Conservation (phyloP, 768 basidiomycete genomes). For the Pholiota microspora region DNA sequence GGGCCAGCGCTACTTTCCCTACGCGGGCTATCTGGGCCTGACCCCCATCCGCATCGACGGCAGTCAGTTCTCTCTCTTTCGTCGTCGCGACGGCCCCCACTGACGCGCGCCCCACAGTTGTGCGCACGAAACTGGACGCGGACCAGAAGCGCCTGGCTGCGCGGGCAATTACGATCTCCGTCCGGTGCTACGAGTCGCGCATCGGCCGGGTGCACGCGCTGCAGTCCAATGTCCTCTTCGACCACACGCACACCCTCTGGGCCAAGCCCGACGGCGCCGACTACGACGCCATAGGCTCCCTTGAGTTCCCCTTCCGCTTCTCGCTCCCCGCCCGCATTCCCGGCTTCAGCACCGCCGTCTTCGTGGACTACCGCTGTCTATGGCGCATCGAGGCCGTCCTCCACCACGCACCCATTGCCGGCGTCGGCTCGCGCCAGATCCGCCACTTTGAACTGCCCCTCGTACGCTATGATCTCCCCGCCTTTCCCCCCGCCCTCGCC, state of each 20-base stretch:
- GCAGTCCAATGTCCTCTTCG: slow-evolving; percentile 66
- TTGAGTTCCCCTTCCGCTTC: slow-evolving; percentile 72
- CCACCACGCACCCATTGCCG: slow-evolving; percentile 59
- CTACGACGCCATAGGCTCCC: slow-evolving; percentile 59
- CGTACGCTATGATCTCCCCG: slow-evolving; percentile 65
- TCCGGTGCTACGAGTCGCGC: slow-evolving; percentile 83
- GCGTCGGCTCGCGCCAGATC: slow-evolving; percentile 65
- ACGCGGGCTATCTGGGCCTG: slow-evolving; percentile 76
- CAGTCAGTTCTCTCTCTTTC: slow-evolving; percentile 39
- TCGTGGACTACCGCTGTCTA: slow-evolving; percentile 74
- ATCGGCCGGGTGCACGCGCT: slow-evolving; percentile 54
- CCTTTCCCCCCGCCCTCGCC: slow-evolving; percentile 34
- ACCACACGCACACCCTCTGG: slow-evolving; percentile 69
- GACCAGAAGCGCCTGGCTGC: slow-evolving; percentile 68
- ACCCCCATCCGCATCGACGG: slow-evolving; percentile 80
- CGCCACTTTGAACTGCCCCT: slow-evolving; percentile 73
- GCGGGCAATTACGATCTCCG: slow-evolving; percentile 66
- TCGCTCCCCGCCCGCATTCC: slow-evolving; percentile 58
- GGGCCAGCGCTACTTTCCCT: slow-evolving; percentile 69
- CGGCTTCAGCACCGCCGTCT: slow-evolving; percentile 69
- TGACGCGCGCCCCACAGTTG: slow-evolving; percentile 39
- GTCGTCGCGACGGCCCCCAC: slow-evolving; percentile 12
- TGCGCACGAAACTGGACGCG: slow-evolving; percentile 67
- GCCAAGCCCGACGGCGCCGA: slow-evolving; percentile 54
- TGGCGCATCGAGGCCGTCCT: slow-evolving; percentile 88